A percentile compares a stretch with the other conserved stretches of the same genome.
phyloP scores from a whole-genome alignment of 2,329 filamentous ascomycete species.

The Byssochlamys sp. region DNA sequence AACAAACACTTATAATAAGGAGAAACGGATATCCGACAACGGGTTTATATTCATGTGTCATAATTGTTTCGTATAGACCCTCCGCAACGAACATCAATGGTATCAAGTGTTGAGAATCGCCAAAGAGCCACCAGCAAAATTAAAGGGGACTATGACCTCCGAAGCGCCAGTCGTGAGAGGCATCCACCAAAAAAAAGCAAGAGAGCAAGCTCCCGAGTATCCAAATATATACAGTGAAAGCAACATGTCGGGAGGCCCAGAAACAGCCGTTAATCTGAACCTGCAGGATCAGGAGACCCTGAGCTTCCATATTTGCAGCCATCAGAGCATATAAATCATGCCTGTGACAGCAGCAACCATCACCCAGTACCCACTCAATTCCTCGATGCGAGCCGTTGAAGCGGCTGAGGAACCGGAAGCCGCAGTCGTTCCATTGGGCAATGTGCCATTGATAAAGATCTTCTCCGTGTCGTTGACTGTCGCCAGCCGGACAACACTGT shows the following conservation, averaged over 20 bases:
- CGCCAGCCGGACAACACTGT: constrained; percentile 27
- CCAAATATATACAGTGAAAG: neutral
- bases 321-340: neutral
- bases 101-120: neutral
- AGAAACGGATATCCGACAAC: neutral
- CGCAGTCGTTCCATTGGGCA: constrained; percentile 36
- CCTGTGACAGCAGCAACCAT: constrained; percentile 15
- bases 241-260: neutral
- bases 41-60: neutral
- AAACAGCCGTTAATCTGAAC: neutral
- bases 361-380: constrained; percentile 34
- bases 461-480: constrained; percentile 35
- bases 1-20: neutral
- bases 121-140: neutral
- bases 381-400: constrained; percentile 13
- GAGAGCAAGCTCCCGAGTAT: neutral
- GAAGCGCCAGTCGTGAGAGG: neutral
- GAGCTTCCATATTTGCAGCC: neutral
- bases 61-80: neutral
- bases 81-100: neutral
- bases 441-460: constrained; percentile 41
- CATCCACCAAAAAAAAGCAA: neutral
- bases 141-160: neutral
- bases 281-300: neutral
- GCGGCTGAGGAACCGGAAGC: constrained; percentile 9